Conservation (phyloP, 306 rosid species). For the Morella rubra region DNA sequence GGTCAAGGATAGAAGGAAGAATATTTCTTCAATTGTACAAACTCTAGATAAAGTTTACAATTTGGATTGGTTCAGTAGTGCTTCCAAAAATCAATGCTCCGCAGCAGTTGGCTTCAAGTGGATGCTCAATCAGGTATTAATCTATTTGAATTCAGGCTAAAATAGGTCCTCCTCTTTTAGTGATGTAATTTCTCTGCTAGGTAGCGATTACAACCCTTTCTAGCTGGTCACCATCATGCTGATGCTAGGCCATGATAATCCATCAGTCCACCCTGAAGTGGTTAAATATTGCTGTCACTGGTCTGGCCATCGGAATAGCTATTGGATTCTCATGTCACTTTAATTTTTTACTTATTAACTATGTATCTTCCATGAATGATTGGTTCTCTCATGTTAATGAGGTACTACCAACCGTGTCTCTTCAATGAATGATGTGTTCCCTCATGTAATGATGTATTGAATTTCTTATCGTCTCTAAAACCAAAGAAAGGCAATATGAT, state of each 20-base stretch:
- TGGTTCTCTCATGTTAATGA: neutral
- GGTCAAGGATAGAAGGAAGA: constrained; percentile 59
- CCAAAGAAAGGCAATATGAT: neutral
- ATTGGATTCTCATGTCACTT: neutral
- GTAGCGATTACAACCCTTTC: neutral
- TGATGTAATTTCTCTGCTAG: constrained; percentile 3
- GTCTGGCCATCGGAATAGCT: neutral
- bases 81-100: constrained; percentile 91
- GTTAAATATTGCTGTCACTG: neutral
- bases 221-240: neutral
- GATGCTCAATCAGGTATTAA: constrained; percentile 95
- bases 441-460: too few species aligned
- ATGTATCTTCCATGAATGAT: neutral
- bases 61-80: constrained; percentile 92
- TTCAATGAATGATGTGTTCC: too few species aligned
- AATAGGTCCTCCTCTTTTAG: neutral
- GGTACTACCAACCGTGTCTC: neutral
- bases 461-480: neutral
- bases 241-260: neutral
- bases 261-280: neutral
- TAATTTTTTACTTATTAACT: neutral
- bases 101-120: constrained; percentile 98
- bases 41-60: constrained; percentile 80
- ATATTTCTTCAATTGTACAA: constrained; percentile 63
- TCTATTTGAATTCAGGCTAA: constrained; percentile 1